phyloP scores from a whole-genome alignment of 306 rosid species.

The Adenanthera pavonina region DNA sequence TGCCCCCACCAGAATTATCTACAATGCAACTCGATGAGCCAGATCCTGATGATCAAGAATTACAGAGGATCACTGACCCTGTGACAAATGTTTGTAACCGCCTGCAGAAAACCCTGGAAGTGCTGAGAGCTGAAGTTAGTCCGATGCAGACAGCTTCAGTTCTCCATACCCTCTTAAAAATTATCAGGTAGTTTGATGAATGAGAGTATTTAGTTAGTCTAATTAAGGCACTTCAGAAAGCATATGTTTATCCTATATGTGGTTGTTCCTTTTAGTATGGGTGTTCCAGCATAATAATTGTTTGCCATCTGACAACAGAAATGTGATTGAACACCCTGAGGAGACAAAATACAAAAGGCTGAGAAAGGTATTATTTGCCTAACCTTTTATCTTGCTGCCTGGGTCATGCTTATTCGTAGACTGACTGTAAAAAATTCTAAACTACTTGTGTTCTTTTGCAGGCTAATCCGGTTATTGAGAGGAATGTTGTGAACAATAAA shows the following conservation, averaged over 20 bases:
- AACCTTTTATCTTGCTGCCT: slow-evolving; percentile 3
- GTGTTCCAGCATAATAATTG: slow-evolving; percentile 7
- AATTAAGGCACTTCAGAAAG: slow-evolving; percentile 5
- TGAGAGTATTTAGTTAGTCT: background rate
- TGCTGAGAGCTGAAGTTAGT: slow-evolving; percentile 64
- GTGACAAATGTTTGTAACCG: slow-evolving; percentile 65
- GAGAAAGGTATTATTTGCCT: slow-evolving; percentile 65
- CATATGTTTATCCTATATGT: slow-evolving; percentile 7
- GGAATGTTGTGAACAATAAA: slow-evolving; percentile 65
- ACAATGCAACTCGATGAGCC: slow-evolving; percentile 66
- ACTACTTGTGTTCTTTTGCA: slow-evolving; percentile 53
- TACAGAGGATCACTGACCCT: slow-evolving; percentile 81
- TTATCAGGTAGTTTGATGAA: slow-evolving; percentile 62
- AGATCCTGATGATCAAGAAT: slow-evolving; percentile 86
- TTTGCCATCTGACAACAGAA: slow-evolving; percentile 58
- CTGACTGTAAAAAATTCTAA: slow-evolving; percentile 4
- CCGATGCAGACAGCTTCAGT: slow-evolving; percentile 56
- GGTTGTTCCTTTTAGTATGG: slow-evolving; percentile 31
- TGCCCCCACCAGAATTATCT: slow-evolving; percentile 47
- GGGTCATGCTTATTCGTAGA: slow-evolving; percentile 9
- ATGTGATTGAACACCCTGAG: slow-evolving; percentile 81
- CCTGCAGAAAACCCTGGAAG: slow-evolving; percentile 63
- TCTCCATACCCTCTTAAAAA: slow-evolving; percentile 76
- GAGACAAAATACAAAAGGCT: slow-evolving; percentile 74
- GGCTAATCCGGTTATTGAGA: slow-evolving; percentile 79